Conservation (phyloP, 257 asterid genomes). For the Cynanchum wilfordii region DNA sequence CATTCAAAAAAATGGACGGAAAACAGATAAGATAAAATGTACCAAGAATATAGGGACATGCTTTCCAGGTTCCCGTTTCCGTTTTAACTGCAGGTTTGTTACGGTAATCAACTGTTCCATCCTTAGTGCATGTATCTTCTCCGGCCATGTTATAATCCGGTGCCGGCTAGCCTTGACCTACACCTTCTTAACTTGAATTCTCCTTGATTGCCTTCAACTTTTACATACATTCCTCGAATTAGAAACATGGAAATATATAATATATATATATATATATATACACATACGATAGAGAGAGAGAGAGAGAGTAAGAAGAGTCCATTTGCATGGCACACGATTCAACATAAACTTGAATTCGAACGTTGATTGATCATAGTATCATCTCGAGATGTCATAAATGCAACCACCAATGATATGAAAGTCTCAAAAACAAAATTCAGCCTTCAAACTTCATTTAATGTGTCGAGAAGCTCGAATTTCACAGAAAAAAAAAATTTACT, state of each 20-base stretch:
- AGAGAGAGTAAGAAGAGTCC: not conserved
- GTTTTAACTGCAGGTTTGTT: conserved; percentile 47
- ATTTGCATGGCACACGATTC: conserved; percentile 23
- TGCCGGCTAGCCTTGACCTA: too few relatives aligned
- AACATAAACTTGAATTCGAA: conserved; percentile 10
- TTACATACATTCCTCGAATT: too few relatives aligned
- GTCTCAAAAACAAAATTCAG: not conserved
- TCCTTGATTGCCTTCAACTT: too few relatives aligned
- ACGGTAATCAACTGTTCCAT: conserved; percentile 56
- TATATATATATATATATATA: not conserved
- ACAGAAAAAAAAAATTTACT: too few relatives aligned
- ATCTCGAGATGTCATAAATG: conserved; percentile 16
- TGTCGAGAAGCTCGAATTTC: not conserved
- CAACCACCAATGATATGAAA: not conserved
- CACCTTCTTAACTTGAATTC: too few relatives aligned
- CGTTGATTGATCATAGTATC: not conserved
- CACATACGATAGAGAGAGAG: too few relatives aligned
- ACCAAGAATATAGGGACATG: conserved; percentile 74
- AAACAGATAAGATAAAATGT: not conserved
- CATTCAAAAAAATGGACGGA: not conserved
- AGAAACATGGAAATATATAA: too few relatives aligned
- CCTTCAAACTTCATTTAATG: too few relatives aligned
- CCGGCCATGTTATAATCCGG: conserved; percentile 19
- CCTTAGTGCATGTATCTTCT: conserved; percentile 42
- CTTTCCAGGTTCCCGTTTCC: conserved; percentile 68